Base-by-base conservation (phyloP, 768 basidiomycete genomes). In the Coprinellus micaceus region DNA sequence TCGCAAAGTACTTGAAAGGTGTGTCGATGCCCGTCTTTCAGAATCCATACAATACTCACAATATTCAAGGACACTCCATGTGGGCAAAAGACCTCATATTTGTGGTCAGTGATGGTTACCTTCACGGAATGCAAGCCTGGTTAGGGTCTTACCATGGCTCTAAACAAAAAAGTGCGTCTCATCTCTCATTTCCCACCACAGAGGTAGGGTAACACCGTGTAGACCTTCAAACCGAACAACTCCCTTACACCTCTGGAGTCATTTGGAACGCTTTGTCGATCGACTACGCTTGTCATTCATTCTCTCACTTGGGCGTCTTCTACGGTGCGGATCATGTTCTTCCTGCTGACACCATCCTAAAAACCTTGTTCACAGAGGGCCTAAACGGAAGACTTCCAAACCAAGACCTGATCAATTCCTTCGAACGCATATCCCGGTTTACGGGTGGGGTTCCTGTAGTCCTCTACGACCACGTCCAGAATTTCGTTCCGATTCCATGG, bases 11-110 rank as follows among this genome's bases (percentile, higher is more conserved):
- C 67, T 70, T 97, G 36, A 89, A 88, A 77, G 80, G 96, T 97
- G 57, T 50, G 80, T 63, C 15, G 30, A 19, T n/a, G n/a, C 37
- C 17, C 7, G 25, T 56, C 26, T 53, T 44, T 17, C 40, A 58
- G 22, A 19, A 39, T 12, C 48, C 25, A 5, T 24, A 19, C 24
- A 33, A 51, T 33, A 13, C 58, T 9, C 49, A 52, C 52, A 59
- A 17, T 37, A 10, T 40, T 19, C 3, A 53, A 95, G 93, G 79
- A 30, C 88, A 90, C 63, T 91, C 93, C 21, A 79, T 93, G 36
- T 99, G 97, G 96, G 90, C 94, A 0, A 96, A 95, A 67, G 95
- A 98, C 63, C 78, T 99, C 54, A 72, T 98, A 17, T 88, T 98
- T 58, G 83, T 99, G 25, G 76, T 98, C 58, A 88, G 89, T 44